phyloP scores from a whole-genome alignment of 768 basidiomycete species.

The Psilocybe tampanensis region DNA sequence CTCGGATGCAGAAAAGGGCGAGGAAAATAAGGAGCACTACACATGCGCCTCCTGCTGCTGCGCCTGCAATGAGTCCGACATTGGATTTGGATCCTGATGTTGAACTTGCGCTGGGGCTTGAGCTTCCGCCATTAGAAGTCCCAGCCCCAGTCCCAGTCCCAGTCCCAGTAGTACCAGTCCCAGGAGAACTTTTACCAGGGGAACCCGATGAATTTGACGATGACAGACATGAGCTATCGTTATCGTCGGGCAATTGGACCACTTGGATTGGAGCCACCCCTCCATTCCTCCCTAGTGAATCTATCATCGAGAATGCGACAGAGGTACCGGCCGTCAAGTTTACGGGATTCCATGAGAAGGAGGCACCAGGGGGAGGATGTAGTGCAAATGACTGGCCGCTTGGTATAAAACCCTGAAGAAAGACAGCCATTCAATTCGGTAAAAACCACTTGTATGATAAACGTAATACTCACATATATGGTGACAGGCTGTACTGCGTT shows the following conservation, averaged over 20 bases:
- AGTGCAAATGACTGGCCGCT: slow-evolving; percentile 24
- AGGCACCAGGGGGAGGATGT: slow-evolving; percentile 18
- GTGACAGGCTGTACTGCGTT: slow-evolving; percentile 26
- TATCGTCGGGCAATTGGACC: slow-evolving; percentile 22
- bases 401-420: slow-evolving; percentile 25
- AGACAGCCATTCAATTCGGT: neutral
- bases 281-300: slow-evolving; percentile 25
- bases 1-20: neutral
- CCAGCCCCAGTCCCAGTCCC: neutral
- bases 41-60: slow-evolving; percentile 1
- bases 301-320: slow-evolving; percentile 25
- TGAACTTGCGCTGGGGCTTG: neutral
- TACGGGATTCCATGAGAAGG: slow-evolving; percentile 25
- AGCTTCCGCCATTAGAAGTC: neutral
- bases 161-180: neutral
- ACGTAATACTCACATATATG: slow-evolving; percentile 21
- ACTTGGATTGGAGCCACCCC: slow-evolving; percentile 24
- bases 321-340: slow-evolving; percentile 28
- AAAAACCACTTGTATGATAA: neutral
- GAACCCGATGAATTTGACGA: neutral
- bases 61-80: slow-evolving; percentile 8
- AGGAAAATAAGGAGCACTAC: neutral
- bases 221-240: slow-evolving; percentile 23
- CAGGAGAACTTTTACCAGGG: slow-evolving; percentile 4
- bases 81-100: neutral